phyloP scores from a whole-genome alignment of 176 grass and related monocot genomes.

The Leersia perrieri region DNA sequence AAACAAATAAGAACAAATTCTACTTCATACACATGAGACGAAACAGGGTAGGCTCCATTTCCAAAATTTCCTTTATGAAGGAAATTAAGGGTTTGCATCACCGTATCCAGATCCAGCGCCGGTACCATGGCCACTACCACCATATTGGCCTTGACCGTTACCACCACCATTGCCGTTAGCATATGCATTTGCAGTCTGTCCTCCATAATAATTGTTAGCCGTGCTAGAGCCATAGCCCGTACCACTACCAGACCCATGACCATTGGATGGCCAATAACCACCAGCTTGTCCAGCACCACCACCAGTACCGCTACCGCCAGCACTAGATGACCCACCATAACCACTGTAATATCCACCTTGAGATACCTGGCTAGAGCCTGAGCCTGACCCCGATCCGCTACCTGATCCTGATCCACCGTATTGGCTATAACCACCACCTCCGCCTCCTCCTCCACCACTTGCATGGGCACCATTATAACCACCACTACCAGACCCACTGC shows the following conservation, averaged over 20 bases:
- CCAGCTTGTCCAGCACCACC: background rate
- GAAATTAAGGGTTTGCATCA: background rate
- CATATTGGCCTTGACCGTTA: background rate
- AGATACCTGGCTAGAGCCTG: background rate
- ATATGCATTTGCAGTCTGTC: background rate
- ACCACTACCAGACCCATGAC: constrained; percentile 9
- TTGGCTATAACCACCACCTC: background rate
- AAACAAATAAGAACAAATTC: background rate
- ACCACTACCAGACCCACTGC: background rate
- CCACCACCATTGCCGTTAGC: background rate
- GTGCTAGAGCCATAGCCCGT: background rate
- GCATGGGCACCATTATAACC: background rate
- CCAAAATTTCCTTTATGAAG: background rate
- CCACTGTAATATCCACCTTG: background rate
- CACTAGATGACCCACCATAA: background rate
- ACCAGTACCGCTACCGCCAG: background rate
- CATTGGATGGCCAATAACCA: background rate
- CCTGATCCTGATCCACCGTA: background rate
- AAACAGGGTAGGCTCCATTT: background rate
- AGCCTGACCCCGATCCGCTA: background rate
- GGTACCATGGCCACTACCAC: background rate
- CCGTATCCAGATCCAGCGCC: background rate
- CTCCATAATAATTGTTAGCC: background rate
- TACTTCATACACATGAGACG: background rate
- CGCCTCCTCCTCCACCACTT: background rate